A percentile compares a stretch with the other conserved stretches of the same genome.
These are phyloP conservation scores for Hymenoscyphus repandus DNA, from an alignment of 2,329 filamentous ascomycete species.

Conservation along the genomic window DNA sequence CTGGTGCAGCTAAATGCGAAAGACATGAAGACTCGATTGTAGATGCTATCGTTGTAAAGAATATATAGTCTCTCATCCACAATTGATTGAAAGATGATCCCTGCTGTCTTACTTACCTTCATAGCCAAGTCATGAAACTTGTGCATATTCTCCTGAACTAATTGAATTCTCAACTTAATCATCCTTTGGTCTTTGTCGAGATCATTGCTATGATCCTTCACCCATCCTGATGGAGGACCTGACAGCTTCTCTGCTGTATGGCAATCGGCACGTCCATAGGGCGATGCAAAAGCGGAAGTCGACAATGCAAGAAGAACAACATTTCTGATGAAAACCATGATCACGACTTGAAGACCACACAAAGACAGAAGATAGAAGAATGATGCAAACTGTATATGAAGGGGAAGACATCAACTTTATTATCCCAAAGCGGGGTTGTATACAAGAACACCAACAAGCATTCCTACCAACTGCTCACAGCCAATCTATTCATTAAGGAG, in stretches of 20 bases:
- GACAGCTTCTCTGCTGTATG: conserved; percentile 23
- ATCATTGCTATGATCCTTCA: conserved; percentile 13
- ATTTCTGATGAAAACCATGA: conserved; percentile 14
- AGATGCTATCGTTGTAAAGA: background rate
- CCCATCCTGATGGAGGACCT: conserved; percentile 25
- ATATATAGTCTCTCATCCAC: background rate
- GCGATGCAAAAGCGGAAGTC: conserved; percentile 9
- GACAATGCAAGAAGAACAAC: conserved; percentile 12
- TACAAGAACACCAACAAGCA: background rate
- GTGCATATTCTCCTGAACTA: conserved; percentile 26
- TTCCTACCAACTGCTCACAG: background rate
- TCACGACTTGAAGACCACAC: background rate
- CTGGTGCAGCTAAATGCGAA: background rate
- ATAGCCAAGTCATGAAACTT: conserved; percentile 28
- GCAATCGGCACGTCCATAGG: conserved; percentile 10
- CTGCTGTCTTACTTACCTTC: conserved; percentile 22
- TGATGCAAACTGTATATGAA: background rate
- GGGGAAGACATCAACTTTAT: background rate
- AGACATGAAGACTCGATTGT: background rate
- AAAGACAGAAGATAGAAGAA: background rate
- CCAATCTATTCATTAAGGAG: background rate
- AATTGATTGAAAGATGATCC: too few species aligned
- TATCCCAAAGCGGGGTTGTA: background rate
- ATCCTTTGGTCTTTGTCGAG: conserved; percentile 23
- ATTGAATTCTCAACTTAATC: conserved; percentile 26